These are phyloP conservation scores for Alisma plantagoaquatica DNA, from an alignment of 106 monocot species.

Conservation along the genomic window DNA sequence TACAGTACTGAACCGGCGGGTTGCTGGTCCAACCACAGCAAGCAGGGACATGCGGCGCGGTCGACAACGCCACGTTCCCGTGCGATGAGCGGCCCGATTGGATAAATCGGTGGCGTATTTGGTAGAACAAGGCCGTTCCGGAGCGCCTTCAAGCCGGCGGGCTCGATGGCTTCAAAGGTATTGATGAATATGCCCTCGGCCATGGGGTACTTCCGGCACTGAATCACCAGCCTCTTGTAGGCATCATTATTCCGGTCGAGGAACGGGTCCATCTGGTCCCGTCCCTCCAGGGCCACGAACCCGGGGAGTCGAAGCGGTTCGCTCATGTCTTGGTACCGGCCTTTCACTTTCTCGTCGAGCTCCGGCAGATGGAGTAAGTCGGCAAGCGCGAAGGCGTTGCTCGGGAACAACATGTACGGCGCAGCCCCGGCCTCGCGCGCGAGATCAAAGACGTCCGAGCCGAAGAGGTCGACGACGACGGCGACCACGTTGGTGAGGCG, in stretches of 20 bases:
- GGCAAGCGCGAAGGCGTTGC: conserved; percentile 16
- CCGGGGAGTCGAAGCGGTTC: conserved; percentile 34
- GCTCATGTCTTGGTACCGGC: conserved; percentile 26
- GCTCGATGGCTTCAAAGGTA: conserved; percentile 43
- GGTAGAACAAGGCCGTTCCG: not conserved
- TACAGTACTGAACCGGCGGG: conserved; percentile 34
- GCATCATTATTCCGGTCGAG: conserved; percentile 16
- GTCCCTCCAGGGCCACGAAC: conserved; percentile 27
- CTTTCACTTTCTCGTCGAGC: conserved; percentile 13
- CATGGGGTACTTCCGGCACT: not conserved
- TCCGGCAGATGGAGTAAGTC: conserved; percentile 23
- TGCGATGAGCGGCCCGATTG: conserved; percentile 32
- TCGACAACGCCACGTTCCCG: not conserved
- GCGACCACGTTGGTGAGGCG: conserved; percentile 21
- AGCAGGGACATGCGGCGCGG: conserved; percentile 4
- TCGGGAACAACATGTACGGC: conserved; percentile 24
- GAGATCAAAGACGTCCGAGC: conserved; percentile 2
- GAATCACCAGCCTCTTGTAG: conserved; percentile 14
- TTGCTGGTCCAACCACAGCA: conserved; percentile 43
- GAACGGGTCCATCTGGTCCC: conserved; percentile 14
- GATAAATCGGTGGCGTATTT: conserved; percentile 12
- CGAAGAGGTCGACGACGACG: conserved; percentile 44
- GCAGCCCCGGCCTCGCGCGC: conserved; percentile 27
- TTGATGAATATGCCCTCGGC: conserved; percentile 46
- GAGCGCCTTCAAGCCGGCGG: conserved; percentile 4